Evolutionary conservation across 2,329 filamentous ascomycete species (phyloP).

Genomic region (Diplodia corticola): DNA sequence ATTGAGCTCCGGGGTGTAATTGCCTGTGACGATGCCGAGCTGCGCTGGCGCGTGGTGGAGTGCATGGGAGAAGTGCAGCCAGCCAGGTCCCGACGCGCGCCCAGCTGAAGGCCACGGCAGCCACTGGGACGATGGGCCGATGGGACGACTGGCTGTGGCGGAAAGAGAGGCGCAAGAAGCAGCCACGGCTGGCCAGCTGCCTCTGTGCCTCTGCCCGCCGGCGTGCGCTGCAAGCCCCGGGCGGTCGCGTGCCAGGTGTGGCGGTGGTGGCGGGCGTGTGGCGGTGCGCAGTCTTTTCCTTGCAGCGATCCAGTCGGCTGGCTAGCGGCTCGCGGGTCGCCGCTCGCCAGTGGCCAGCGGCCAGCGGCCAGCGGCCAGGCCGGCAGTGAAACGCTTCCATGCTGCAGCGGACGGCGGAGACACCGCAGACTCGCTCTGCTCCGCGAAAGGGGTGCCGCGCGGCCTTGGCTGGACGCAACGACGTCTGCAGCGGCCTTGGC

Average conservation of each 20-base stretch:
- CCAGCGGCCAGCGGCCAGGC: background rate
- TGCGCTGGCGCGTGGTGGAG: background rate
- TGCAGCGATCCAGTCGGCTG: background rate
- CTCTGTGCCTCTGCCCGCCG: no score
- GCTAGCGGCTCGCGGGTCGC: background rate
- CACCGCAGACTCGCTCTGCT: background rate
- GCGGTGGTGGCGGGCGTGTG: background rate
- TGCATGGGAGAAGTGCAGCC: background rate
- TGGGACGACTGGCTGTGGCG: background rate
- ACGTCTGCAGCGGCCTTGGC: conserved; percentile 1
- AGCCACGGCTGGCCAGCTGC: no score
- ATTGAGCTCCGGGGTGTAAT: background rate
- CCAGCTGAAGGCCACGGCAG: background rate
- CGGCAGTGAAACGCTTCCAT: background rate
- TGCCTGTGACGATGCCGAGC: conserved; percentile 13
- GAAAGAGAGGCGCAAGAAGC: background rate
- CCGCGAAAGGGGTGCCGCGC: conserved; percentile 18
- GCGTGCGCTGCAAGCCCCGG: background rate
- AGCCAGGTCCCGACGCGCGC: background rate
- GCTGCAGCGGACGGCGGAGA: background rate
- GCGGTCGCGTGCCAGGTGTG: background rate
- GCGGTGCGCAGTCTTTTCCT: background rate
- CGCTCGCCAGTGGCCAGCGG: background rate
- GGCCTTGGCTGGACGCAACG: conserved; percentile 7
- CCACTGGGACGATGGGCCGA: background rate